Conservation (phyloP, 2,329 filamentous ascomycete species). For the Pseudocercospora fijiensis region DNA sequence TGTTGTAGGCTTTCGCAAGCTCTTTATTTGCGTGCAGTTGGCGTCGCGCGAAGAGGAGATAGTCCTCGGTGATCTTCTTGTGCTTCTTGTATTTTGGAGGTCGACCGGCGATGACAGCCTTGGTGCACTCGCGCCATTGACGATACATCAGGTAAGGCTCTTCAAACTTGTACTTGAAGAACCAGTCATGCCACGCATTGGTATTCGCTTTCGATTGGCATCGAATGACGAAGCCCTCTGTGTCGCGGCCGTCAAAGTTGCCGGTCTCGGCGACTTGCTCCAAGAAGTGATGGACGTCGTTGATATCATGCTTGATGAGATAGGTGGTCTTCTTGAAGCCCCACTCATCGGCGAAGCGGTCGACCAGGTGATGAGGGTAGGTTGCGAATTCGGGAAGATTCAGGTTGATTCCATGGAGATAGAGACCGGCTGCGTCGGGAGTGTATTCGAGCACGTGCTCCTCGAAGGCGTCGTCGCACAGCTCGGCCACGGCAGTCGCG, state of each 20-base stretch:
- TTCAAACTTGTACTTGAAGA: slow-evolving; percentile 99
- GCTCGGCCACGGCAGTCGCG: slow-evolving; percentile 89
- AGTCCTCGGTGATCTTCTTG: slow-evolving; percentile 83
- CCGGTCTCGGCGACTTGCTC: slow-evolving; percentile 84
- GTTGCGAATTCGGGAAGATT: slow-evolving; percentile 92
- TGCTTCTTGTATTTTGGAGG: slow-evolving; percentile 82
- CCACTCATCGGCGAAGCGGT: slow-evolving; percentile 87
- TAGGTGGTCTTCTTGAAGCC: slow-evolving; percentile 88
- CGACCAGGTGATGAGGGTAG: slow-evolving; percentile 77
- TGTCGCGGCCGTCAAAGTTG: slow-evolving; percentile 84
- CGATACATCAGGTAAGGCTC: slow-evolving; percentile 98
- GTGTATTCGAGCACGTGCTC: slow-evolving; percentile 93
- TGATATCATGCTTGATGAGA: slow-evolving; percentile 71
- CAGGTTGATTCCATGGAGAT: slow-evolving; percentile 93
- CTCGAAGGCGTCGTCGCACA: slow-evolving; percentile 94
- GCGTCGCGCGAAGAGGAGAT: slow-evolving; percentile 75
- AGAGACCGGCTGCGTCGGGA: slow-evolving; percentile 77
- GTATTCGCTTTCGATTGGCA: slow-evolving; percentile 63
- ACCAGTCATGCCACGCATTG: slow-evolving; percentile 79
- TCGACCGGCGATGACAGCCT: slow-evolving; percentile 75
- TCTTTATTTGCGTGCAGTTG: slow-evolving; percentile 67
- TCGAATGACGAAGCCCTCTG: slow-evolving; percentile 94
- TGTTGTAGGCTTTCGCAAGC: slow-evolving; percentile 69
- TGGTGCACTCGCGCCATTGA: slow-evolving; percentile 97
- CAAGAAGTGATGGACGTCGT: slow-evolving; percentile 74